Evolutionary conservation across 306 rosid species (phyloP).

Genomic region (Mimosa bimucronata): DNA sequence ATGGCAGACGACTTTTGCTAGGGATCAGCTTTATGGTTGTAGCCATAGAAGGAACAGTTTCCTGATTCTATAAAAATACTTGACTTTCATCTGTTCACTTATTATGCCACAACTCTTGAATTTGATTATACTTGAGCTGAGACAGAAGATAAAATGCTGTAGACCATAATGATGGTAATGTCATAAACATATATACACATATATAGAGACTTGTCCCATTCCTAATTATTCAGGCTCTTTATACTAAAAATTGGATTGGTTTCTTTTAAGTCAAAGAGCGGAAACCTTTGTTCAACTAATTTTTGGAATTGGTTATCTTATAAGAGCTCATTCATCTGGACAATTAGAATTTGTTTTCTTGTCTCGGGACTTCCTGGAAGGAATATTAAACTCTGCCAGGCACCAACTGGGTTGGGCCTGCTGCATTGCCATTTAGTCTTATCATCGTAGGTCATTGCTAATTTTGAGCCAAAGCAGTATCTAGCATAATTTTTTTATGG

Average conservation of each 20-base stretch:
- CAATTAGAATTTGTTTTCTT: not conserved
- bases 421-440: not conserved
- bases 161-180: not conserved
- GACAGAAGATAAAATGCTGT: not conserved
- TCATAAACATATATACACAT: not conserved
- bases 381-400: not conserved
- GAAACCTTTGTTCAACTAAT: not conserved
- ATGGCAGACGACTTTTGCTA: conserved; percentile 1
- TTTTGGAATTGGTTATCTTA: not conserved
- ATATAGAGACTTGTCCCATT: conserved; percentile 4
- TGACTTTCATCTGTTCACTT: not conserved
- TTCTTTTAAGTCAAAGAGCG: not conserved
- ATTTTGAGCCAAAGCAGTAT: not conserved
- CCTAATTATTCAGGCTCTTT: not conserved
- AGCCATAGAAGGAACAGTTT: not conserved
- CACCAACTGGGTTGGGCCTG: not conserved
- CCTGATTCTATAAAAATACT: not conserved
- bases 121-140: not conserved
- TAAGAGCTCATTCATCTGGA: not conserved
- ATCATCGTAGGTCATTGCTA: not conserved
- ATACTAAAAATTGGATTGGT: not conserved
- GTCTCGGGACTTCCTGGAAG: not conserved
- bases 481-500: not conserved
- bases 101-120: conserved; percentile 1
- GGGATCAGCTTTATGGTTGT: not conserved